Evolutionary conservation across 2,329 filamentous ascomycete genomes (phyloP), one percentile per base, ranked within the genome.

Genomic region (Penicillium sp.): DNA sequence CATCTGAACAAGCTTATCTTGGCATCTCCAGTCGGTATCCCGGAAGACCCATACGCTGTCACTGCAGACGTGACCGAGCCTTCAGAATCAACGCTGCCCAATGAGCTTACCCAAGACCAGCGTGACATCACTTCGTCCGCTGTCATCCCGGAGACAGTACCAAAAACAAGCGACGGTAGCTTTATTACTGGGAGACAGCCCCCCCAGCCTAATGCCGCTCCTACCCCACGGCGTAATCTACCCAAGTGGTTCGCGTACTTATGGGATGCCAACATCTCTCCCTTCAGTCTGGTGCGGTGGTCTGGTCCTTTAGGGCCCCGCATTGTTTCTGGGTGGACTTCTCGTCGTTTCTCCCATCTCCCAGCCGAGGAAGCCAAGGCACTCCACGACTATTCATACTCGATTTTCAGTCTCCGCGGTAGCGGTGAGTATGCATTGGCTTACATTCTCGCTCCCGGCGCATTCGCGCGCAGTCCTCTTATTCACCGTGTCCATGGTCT

Each of bases 221-320:
- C 61, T n/a, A 73, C 81, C 0, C 82, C 84, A 0, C 76, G 81
- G 18, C 77, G 81, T 13, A 87, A 86, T 2, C 73, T 94, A 2
- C 91, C 92, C 0, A 86, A 87, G 72, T 97, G 93, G 92, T 79
- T 97, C 18, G 86, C 87, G 52, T 97, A 92, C 76, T 84, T 99
- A 4, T 99, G 94, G 94, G 94, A 99, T 62, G 89, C 91, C 63
- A 99, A 99, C 69, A 85, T 97, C 60, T 97, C 92, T 0, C 94
- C 94, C 7, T 99, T 99, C 73, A 93, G 87, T 61, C 79, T 99
- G 45, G 85, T 99, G 13, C 89, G 94, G 56, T 87, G 91, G 79
- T 82, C 90, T 1, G 94, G 94, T 0, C 94, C 94, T 0, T 78
- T 99, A 0, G 94, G 94, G 0, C 94, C 94, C 3, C 86, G 92